Evolutionary conservation across 192 early-diverging fungal genomes (phyloP).

Genomic region (Coemansia sp.): DNA sequence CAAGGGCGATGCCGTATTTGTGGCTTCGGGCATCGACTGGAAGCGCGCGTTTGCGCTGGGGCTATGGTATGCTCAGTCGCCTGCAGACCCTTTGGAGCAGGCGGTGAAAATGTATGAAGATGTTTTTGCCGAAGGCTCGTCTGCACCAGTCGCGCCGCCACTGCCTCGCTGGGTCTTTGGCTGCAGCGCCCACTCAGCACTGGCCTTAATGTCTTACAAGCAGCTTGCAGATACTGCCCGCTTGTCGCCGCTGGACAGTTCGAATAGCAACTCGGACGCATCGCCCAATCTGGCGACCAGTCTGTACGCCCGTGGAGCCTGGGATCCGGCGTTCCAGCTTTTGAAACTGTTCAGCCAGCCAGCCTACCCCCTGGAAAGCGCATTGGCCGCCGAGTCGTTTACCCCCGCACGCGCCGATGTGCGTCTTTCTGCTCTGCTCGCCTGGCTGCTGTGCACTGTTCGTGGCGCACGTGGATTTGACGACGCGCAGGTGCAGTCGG

Average conservation of each 20-base stretch:
- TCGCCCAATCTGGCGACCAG: conserved; percentile 20
- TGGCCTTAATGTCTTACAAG: background rate
- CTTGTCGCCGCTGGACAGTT: too few species aligned
- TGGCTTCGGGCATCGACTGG: conserved; percentile 61
- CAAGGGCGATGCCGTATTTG: background rate
- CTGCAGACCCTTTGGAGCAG: conserved; percentile 24
- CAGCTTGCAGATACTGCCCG: background rate
- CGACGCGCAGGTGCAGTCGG: too few species aligned
- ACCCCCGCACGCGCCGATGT: conserved; percentile 59
- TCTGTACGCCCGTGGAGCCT: conserved; percentile 11
- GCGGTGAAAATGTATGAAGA: conserved; percentile 19
- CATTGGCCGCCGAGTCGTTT: conserved; percentile 59
- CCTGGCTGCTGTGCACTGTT: conserved; percentile 48
- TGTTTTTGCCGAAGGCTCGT: background rate
- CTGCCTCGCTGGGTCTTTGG: conserved; percentile 32
- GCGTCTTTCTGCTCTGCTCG: conserved; percentile 67
- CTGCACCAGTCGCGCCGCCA: conserved; percentile 27
- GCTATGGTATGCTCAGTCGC: conserved; percentile 57
- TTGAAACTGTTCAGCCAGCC: conserved; percentile 57
- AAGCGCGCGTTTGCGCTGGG: conserved; percentile 58
- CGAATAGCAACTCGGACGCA: conserved; percentile 12
- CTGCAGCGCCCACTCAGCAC: background rate
- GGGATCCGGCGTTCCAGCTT: conserved; percentile 73
- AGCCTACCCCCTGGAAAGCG: conserved; percentile 54
- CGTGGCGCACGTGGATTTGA: conserved; percentile 50